These are phyloP conservation scores for Alternaria sp. DNA, from an alignment of 2,329 filamentous ascomycete genomes.

Conservation along the genomic window DNA sequence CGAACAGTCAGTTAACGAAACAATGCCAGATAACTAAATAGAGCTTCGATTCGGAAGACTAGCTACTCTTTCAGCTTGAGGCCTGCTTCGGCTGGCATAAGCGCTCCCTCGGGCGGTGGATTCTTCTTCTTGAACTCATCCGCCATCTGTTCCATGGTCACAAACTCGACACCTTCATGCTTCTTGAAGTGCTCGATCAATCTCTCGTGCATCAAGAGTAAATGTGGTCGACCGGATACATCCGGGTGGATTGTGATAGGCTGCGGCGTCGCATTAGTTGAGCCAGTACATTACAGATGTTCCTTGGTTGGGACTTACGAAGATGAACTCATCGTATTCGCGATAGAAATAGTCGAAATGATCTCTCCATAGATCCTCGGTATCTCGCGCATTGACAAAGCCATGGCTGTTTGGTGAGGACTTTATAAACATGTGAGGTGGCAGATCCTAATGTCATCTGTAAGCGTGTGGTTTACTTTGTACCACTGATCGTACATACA, in stretches of 20 bases:
- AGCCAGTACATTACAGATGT: neutral
- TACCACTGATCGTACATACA: conserved; percentile 11
- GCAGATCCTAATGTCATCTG: conserved; percentile 53
- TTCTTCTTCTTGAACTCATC: conserved; percentile 77
- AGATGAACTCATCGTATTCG: conserved; percentile 78
- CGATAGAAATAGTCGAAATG: conserved; percentile 78
- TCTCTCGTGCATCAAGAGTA: conserved; percentile 74
- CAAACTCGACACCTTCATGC: conserved; percentile 69
- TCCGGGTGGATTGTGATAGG: conserved; percentile 81
- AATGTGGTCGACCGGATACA: conserved; percentile 70
- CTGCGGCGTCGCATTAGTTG: neutral
- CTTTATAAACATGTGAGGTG: conserved; percentile 77
- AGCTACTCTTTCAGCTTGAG: conserved; percentile 57
- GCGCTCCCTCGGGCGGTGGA: conserved; percentile 62
- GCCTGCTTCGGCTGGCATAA: conserved; percentile 66
- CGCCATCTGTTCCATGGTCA: conserved; percentile 74
- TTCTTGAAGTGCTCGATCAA: conserved; percentile 74
- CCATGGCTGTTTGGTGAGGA: conserved; percentile 69
- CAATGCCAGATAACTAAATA: neutral
- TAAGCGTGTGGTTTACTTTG: neutral
- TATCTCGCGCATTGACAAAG: conserved; percentile 62
- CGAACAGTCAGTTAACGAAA: neutral
- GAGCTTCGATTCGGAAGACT: neutral
- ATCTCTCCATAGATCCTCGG: conserved; percentile 70
- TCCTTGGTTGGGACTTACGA: conserved; percentile 60